These are phyloP conservation scores for Kazachstania psychrophila DNA, from an alignment of 805 yeast species.

Conservation along the genomic window DNA sequence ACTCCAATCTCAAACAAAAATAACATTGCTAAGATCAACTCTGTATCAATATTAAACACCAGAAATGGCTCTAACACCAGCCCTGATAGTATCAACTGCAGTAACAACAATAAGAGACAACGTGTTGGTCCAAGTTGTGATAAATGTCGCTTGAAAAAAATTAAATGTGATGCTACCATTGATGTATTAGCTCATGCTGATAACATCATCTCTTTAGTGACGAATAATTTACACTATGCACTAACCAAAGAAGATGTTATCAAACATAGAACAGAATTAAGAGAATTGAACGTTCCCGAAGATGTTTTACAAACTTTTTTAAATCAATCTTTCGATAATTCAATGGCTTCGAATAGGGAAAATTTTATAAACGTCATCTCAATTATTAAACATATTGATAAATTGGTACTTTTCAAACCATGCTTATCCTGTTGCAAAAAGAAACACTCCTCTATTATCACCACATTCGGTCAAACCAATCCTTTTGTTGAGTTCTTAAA, in stretches of 20 bases:
- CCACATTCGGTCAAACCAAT: neutral
- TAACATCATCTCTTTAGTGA: slow-evolving; percentile 9
- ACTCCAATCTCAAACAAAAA: neutral
- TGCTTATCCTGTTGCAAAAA: slow-evolving; percentile 44
- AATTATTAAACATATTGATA: slow-evolving; percentile 26
- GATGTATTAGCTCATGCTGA: slow-evolving; percentile 31
- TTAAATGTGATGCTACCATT: slow-evolving; percentile 66
- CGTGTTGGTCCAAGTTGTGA: slow-evolving; percentile 73
- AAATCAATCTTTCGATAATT: neutral
- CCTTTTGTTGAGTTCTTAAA: neutral
- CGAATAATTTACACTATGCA: slow-evolving; percentile 18
- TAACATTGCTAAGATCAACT: neutral
- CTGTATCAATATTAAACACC: neutral
- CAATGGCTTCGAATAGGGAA: neutral
- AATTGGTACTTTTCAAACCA: slow-evolving; percentile 40
- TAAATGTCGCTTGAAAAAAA: slow-evolving; percentile 59
- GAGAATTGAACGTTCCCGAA: slow-evolving; percentile 1
- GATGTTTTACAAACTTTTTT: slow-evolving; percentile 1
- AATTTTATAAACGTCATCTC: neutral
- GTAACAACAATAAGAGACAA: slow-evolving; percentile 36
- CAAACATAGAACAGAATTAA: neutral
- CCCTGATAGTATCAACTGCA: neutral
- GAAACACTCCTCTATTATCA: slow-evolving; percentile 1
- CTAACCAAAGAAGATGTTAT: slow-evolving; percentile 13
- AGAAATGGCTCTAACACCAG: neutral